These are phyloP conservation scores for Coniophora puteana DNA, from an alignment of 1,284 basidiomycete species.

Conservation along the genomic window DNA sequence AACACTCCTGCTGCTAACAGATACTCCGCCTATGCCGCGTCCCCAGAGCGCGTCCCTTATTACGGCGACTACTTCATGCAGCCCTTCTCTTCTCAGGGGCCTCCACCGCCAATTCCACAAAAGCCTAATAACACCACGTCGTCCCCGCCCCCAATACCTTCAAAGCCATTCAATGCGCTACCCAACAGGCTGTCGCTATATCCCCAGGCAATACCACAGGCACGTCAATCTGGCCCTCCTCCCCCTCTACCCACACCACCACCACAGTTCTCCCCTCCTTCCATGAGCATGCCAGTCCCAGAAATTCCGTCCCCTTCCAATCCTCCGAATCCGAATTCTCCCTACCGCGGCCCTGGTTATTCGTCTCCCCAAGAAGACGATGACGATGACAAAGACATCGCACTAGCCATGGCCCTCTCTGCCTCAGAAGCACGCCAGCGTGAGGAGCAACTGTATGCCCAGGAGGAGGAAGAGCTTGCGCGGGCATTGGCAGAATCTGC, in stretches of 20 bases:
- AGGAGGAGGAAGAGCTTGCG: slow-evolving; percentile 66
- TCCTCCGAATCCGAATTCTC: neutral
- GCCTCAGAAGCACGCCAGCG: slow-evolving; percentile 42
- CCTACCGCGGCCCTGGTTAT: no score
- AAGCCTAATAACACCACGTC: slow-evolving; percentile 21
- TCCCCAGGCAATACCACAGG: slow-evolving; percentile 25
- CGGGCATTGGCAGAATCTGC: slow-evolving; percentile 61
- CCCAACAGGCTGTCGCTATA: slow-evolving; percentile 25
- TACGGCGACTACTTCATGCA: slow-evolving; percentile 28
- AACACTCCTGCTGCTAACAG: no score
- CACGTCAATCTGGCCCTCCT: slow-evolving; percentile 13
- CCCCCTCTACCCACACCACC: slow-evolving; percentile 11
- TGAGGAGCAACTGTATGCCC: slow-evolving; percentile 25
- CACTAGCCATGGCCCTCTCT: slow-evolving; percentile 48
- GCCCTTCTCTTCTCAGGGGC: slow-evolving; percentile 13
- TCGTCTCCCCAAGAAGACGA: neutral
- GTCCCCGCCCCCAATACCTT: slow-evolving; percentile 26
- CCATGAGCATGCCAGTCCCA: no score
- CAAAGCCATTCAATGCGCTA: slow-evolving; percentile 25
- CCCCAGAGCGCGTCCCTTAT: slow-evolving; percentile 15
- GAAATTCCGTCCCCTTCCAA: neutral
- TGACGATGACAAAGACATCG: slow-evolving; percentile 30
- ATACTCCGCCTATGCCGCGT: slow-evolving; percentile 10
- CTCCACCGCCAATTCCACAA: slow-evolving; percentile 30
- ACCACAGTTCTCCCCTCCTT: no score